These are phyloP conservation scores for Lathyrus oleraceus DNA, from an alignment of 306 rosid genomes.

Conservation along the genomic window DNA sequence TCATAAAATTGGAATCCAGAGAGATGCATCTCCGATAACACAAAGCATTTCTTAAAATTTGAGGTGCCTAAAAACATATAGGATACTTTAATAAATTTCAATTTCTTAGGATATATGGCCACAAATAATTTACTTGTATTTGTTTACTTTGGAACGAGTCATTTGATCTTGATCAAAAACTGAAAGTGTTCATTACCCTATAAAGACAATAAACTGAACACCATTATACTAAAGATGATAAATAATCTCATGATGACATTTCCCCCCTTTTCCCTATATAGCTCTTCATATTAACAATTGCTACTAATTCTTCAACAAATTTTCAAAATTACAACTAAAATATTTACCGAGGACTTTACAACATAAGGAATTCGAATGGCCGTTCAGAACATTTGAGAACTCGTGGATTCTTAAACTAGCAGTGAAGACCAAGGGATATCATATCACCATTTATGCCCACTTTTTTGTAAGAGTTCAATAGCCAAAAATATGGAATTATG, in stretches of 20 bases:
- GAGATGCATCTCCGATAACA: no score
- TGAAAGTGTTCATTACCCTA: background rate
- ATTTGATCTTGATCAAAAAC: background rate
- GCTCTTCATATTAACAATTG: no score
- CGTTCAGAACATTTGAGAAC: background rate
- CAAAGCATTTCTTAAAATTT: no score
- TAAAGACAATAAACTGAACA: background rate
- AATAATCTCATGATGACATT: no score
- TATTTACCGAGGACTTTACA: background rate
- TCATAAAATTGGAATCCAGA: no score
- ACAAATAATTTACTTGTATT: background rate
- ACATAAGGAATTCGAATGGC: conserved; percentile 3
- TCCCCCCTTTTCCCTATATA: no score
- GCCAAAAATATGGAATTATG: conserved; percentile 9
- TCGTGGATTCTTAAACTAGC: background rate
- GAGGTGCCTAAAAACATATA: no score
- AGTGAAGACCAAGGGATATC: background rate
- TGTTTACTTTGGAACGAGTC: background rate
- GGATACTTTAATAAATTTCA: background rate
- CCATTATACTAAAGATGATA: background rate
- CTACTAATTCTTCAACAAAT: no score
- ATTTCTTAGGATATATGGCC: background rate
- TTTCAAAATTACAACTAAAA: no score
- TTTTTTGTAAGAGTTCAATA: conserved; percentile 1
- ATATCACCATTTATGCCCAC: background rate